Evolutionary conservation across 202 grass and related monocot species (phyloP), one percentile per base, ranked within the genome.

Genomic region (Carex sylvatica): DNA sequence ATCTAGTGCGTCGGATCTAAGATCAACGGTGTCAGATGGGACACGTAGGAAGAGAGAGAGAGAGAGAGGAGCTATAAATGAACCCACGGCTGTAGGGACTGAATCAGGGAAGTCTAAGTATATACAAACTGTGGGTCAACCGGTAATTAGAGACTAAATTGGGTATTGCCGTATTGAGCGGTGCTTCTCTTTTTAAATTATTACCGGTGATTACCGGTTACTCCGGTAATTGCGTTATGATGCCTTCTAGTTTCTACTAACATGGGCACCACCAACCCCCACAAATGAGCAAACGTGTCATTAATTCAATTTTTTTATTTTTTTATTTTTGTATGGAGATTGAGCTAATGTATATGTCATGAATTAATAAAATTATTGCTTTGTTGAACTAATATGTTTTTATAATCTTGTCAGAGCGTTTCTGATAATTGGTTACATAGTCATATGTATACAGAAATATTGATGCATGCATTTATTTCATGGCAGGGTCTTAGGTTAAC

Each of bases 51-150:
- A 5, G 18, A 3, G 10, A 16, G 40, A 16, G 70, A 72, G 9
- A 10, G 18, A 71, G 70, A 52, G 11, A 69, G 33, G 8, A 18
- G 1, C 23, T 24, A 13, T 73, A 55, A 75, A 54, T 36, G 51
- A 76, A 73, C 1, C 40, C 70, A 73, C 10, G 20, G 42, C 11
- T 23, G 40, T 72, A 72, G n/a, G 69, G 69, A 72, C 68, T 72
- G 68, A 72, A 24, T 40, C 40, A 73, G 19, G 44, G 42, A 51
- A 26, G 70, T 23, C 10, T 11, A 44, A 44, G 9, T 47, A 47
- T 74, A 74, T 74, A 53, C 53, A 53, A 77, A 76, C 19, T 36
- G 52, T 55, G 3, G 51, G 74, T 77, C 74, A 77, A 77, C 74
- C 16, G 53, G 53, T 77, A 58, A 58, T 58, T 77, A 35, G 10